Evolutionary conservation across 2,329 filamentous ascomycete genomes (phyloP), one percentile per base, ranked within the genome.

Genomic region (Madurella fahalii): DNA sequence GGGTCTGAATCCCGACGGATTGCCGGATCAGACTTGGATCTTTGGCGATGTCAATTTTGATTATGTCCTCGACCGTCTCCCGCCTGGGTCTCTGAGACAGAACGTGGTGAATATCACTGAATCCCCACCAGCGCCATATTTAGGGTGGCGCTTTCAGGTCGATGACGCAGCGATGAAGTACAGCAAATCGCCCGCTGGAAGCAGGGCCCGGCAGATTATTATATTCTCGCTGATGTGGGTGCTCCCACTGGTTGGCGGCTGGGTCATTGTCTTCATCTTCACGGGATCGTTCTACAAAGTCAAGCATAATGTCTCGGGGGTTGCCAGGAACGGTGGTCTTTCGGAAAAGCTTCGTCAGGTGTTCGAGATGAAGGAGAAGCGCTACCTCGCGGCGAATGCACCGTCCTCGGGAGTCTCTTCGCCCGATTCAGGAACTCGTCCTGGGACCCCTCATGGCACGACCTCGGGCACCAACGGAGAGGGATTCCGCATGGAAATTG

Each of bases 1-100:
- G 83, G 84, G 83, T 40, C 80, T 85, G 63, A 83, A 85, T 60
- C 77, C 79, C 0, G 77, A 85, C 64, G 81, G 82, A 4, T 68
- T 78, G 57, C 83, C 83, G 0, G 83, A 87, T 65, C 74, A 82
- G 58, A 79, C 77, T 4, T 77, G 74, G 54, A 75, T 83, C 1
- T 79, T 77, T 56, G 84, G 84, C 25, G 83, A 86, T 64, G 75
- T 83, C 15, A 79, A 86, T 61, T 73, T 73, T 20, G 82, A 86
- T 63, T 73, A 72, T 2, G 73, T 86, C 2, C 69, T 85, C 11
- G 84, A 86, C 64, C 79, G 81, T 40, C 72, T 86, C 42, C 78
- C 81, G 2, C 83, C 82, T 4, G 79, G 76, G 2, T 81, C 79
- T 4, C 70, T 85, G 15, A 74, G 75, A 37, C 69, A 72, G 41